phyloP scores from a whole-genome alignment of 805 yeast genomes.

The Wickerhamomyces bisporus region DNA sequence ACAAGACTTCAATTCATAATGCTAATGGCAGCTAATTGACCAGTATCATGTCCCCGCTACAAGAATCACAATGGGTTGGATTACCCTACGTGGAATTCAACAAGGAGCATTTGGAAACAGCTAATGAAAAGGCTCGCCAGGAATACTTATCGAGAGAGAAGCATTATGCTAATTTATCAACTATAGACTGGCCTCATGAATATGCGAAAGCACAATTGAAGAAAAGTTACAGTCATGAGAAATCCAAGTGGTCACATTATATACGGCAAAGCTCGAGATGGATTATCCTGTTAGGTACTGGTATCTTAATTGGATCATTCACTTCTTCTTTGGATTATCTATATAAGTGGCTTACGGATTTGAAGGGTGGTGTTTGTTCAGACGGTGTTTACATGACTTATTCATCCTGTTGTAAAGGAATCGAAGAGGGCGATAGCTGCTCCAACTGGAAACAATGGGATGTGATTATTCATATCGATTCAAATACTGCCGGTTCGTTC shows the following conservation, averaged over 20 bases:
- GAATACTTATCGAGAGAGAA: conserved; percentile 2
- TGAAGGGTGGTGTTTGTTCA: conserved; percentile 48
- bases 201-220: conserved; percentile 21
- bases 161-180: conserved; percentile 35
- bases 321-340: conserved; percentile 45
- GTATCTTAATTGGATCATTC: conserved; percentile 42
- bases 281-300: conserved; percentile 40
- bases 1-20: too few relatives aligned
- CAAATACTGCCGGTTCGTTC: conserved; percentile 24
- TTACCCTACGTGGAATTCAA: conserved; percentile 2
- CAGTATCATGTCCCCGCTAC: too few relatives aligned
- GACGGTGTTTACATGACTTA: conserved; percentile 24
- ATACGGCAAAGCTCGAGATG: conserved; percentile 32
- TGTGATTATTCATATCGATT: conserved; percentile 19
- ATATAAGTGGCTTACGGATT: conserved; percentile 46
- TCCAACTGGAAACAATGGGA: conserved; percentile 30
- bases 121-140: conserved; percentile 3
- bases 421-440: conserved; percentile 26
- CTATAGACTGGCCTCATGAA: conserved; percentile 51
- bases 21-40: too few relatives aligned
- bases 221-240: conserved; percentile 1
- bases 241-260: conserved; percentile 1
- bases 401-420: conserved; percentile 27
- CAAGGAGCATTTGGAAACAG: background rate
- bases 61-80: background rate